A percentile compares a stretch with the other conserved stretches of the same genome.
These are phyloP conservation scores for Leishmania tarentolae DNA, from an alignment of 208 protist genomes.

Conservation along the genomic window DNA sequence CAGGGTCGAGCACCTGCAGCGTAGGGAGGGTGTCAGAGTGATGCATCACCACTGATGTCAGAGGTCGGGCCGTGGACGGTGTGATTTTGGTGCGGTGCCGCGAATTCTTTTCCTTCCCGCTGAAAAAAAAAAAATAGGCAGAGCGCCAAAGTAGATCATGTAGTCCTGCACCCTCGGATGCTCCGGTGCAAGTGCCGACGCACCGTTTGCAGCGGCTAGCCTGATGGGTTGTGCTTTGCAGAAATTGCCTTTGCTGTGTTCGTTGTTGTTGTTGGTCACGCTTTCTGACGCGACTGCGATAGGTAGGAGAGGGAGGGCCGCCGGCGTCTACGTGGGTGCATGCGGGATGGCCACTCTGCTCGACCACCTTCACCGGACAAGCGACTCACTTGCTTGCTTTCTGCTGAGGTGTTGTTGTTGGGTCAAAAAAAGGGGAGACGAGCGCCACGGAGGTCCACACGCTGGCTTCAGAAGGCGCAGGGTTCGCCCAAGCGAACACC, in stretches of 20 bases:
- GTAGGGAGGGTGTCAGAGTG: not conserved
- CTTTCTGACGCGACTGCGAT: not conserved
- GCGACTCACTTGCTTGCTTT: not conserved
- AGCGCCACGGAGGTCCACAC: not conserved
- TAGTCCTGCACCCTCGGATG: too few species aligned
- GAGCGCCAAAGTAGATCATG: too few species aligned
- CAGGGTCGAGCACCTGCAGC: not conserved
- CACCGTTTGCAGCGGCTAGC: not conserved
- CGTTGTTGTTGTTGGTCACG: not conserved
- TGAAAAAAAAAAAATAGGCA: not conserved
- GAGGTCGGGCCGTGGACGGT: not conserved
- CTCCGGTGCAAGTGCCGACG: not conserved
- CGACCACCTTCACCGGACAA: not conserved
- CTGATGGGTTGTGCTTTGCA: not conserved
- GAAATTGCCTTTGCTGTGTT: not conserved
- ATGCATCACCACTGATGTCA: not conserved
- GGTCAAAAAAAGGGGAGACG: not conserved
- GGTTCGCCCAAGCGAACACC: not conserved
- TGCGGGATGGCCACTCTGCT: too few species aligned
- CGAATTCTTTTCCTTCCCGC: not conserved
- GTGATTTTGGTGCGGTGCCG: too few species aligned
- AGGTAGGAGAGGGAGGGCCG: not conserved
- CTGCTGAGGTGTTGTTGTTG: not conserved
- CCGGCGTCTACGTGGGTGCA: not conserved
- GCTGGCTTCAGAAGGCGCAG: not conserved